These are phyloP conservation scores for Pleurostoma richardsiae DNA, from an alignment of 2,329 filamentous ascomycete genomes.

Conservation along the genomic window DNA sequence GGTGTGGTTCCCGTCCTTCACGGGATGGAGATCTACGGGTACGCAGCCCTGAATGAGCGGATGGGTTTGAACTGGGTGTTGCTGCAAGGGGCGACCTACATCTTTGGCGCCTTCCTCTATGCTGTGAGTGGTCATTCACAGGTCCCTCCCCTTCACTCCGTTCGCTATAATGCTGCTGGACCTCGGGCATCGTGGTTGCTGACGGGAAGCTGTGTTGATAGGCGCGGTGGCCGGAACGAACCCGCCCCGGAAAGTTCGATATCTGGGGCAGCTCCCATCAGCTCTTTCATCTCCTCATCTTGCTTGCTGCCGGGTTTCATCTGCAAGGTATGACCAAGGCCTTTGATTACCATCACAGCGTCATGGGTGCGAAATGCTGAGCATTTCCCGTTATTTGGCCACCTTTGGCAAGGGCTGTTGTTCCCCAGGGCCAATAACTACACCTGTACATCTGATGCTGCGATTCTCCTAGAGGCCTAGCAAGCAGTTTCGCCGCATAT, in stretches of 20 bases:
- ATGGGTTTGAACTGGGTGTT: conserved; percentile 81
- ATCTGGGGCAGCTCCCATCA: conserved; percentile 93
- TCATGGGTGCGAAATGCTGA: conserved; percentile 45
- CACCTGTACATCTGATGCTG: too few species aligned
- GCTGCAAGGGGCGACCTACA: conserved; percentile 76
- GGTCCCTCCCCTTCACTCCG: background rate
- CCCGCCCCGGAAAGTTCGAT: conserved; percentile 74
- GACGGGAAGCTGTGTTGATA: conserved; percentile 20
- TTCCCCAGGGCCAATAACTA: too few species aligned
- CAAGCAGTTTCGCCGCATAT: background rate
- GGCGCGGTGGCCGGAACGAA: conserved; percentile 78
- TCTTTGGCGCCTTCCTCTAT: conserved; percentile 80
- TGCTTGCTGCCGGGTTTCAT: conserved; percentile 77
- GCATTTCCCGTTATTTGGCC: conserved; percentile 3
- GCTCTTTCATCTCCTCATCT: conserved; percentile 87
- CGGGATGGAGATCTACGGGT: conserved; percentile 63
- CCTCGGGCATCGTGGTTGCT: conserved; percentile 9
- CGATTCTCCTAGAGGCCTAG: too few species aligned
- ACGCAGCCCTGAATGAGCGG: conserved; percentile 58
- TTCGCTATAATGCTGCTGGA: background rate
- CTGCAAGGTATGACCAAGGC: conserved; percentile 75
- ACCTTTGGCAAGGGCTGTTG: too few species aligned
- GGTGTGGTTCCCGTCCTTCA: conserved; percentile 81
- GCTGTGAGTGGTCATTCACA: conserved; percentile 50
- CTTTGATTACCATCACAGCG: conserved; percentile 77